Evolutionary conservation across 495 filamentous ascomycete genomes (phyloP).

Genomic region (Bombardia bombarda): DNA sequence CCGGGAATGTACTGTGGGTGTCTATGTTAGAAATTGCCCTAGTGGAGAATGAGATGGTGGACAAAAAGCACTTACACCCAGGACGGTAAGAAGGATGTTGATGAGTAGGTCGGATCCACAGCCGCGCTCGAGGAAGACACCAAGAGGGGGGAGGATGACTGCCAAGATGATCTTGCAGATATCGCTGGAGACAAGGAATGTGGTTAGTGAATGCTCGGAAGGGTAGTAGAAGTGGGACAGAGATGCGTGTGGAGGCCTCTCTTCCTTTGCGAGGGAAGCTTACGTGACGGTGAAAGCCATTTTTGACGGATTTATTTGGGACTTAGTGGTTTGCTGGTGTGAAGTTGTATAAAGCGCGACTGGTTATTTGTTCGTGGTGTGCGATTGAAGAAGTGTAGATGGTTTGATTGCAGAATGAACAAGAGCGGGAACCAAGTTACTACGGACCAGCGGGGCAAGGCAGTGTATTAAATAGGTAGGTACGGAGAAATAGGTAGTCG

Average conservation of each 20-base stretch:
- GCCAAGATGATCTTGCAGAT: conserved; percentile 90
- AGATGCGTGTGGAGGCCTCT: background rate
- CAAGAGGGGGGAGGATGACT: conserved; percentile 79
- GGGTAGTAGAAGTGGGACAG: background rate
- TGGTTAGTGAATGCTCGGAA: conserved; percentile 1
- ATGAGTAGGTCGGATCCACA: conserved; percentile 83
- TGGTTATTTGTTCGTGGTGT: too few relatives aligned
- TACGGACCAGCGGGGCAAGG: too few relatives aligned
- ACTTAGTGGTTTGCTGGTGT: too few relatives aligned
- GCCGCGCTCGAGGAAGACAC: conserved; percentile 83
- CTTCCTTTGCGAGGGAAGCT: too few relatives aligned
- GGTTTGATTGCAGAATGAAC: too few relatives aligned
- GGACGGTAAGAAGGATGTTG: conserved; percentile 84
- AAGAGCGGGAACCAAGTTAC: too few relatives aligned
- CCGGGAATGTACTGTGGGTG: conserved; percentile 40
- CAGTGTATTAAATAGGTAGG: too few relatives aligned
- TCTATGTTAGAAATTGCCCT: background rate
- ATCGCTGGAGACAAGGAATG: conserved; percentile 46
- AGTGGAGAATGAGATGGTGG: background rate
- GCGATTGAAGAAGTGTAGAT: too few relatives aligned
- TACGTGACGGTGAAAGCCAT: too few relatives aligned
- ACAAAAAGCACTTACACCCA: conserved; percentile 51
- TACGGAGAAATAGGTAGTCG: too few relatives aligned
- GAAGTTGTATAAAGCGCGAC: too few relatives aligned
- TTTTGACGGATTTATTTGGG: too few relatives aligned